Conservation (phyloP, 768 basidiomycete genomes). For the Russula abietina region DNA sequence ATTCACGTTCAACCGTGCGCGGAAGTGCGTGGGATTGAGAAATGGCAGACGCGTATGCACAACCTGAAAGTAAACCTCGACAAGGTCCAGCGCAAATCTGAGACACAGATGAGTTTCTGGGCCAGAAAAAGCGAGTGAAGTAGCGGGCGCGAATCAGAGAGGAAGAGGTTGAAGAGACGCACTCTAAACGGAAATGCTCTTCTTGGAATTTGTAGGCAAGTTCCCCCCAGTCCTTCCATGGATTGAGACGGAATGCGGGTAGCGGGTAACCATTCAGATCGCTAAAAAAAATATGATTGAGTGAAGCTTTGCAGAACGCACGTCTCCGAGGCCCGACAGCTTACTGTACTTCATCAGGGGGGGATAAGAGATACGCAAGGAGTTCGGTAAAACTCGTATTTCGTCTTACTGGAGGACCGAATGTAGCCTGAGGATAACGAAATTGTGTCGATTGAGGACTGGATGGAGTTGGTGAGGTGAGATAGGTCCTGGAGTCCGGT, state of each 20-base stretch:
- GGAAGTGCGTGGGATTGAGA: conserved; percentile 78
- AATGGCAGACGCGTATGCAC: conserved; percentile 85
- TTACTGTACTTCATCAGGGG: conserved; percentile 50
- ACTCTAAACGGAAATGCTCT: conserved; percentile 78
- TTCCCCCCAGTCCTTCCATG: conserved; percentile 71
- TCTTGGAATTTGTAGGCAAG: conserved; percentile 64
- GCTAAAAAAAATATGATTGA: conserved; percentile 3
- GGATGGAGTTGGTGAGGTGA: conserved; percentile 29
- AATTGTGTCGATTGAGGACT: conserved; percentile 30
- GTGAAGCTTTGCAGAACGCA: not conserved
- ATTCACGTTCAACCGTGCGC: conserved; percentile 47
- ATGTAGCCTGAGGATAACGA: conserved; percentile 32
- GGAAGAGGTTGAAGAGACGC: conserved; percentile 36
- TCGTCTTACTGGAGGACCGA: conserved; percentile 39
- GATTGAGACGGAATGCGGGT: conserved; percentile 22
- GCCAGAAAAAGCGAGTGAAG: conserved; percentile 11
- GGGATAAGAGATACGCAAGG: conserved; percentile 67
- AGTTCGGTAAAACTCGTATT: conserved; percentile 61
- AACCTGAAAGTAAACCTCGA: conserved; percentile 93
- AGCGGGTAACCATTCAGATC: conserved; percentile 10
- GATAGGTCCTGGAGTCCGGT: not conserved
- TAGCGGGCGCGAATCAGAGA: not conserved
- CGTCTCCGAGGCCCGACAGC: conserved; percentile 14
- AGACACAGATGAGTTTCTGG: conserved; percentile 16
- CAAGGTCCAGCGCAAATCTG: conserved; percentile 88